Base-by-base conservation (phyloP, 2,329 filamentous ascomycete species). In the Capronia coronata region DNA sequence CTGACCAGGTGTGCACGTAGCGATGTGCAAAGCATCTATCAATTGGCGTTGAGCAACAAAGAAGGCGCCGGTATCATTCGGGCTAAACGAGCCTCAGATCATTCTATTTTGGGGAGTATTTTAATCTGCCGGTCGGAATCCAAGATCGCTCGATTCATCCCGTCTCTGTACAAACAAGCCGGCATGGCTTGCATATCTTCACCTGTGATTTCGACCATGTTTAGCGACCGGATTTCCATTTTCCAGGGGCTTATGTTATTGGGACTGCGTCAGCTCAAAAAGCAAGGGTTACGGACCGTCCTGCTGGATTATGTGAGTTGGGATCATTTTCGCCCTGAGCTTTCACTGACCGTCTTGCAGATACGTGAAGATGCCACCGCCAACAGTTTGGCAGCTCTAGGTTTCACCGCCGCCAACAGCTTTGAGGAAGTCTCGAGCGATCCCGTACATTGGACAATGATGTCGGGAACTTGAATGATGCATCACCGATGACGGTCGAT, bases 341-440 rank as follows among this genome's bases (percentile, higher is more conserved):
- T 42, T 59, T 38, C 30, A 38, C 35, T 44, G 34, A 52, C 22
- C 29, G 29, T 2, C 23, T 14, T 18, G 25, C 46, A 86, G 83
- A 82, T 84, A 65, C 79, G 83, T 53, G 78, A 78, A 13, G 86
- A 89, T 62, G 84, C 85, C 46, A 79, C 81, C 41, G 80, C 81
- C 56, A 87, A 93, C 65, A 80, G 83, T 29, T 71, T 94, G 51
- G 75, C 82, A 48, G 80, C 80, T 0, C 87, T 94, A 84, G 87
- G 87, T 1, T 94, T 94, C 63, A 80, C 81, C 56, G 78, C 86
- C 38, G 70, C 89, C 55, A 84, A 91, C 67, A 83, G 77, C 34
- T 94, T 89, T 65, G 87, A 94, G 61, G 86, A 94, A 66, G 78
- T 93, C 46, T 86, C 82, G 52, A 82, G 78, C 61, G 80, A 84